phyloP scores from a whole-genome alignment of 768 basidiomycete genomes.

The Russula sp. region DNA sequence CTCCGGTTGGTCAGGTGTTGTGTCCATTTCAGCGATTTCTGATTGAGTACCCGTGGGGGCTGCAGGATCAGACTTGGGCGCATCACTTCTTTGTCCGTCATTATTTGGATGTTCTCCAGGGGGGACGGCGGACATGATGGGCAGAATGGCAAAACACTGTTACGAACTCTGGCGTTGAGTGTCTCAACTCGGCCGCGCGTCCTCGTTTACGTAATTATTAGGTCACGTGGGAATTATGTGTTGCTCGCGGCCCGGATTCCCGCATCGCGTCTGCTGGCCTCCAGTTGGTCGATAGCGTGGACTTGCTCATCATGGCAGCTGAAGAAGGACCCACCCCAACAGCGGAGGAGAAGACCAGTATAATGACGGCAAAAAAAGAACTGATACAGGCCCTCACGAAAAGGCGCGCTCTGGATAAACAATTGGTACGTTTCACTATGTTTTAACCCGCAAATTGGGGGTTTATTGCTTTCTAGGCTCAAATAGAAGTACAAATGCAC shows the following conservation, averaged over 20 bases:
- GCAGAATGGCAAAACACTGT: background rate
- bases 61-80: conserved; percentile 43
- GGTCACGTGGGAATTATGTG: background rate
- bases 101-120: conserved; percentile 16
- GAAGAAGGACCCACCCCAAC: conserved; percentile 39
- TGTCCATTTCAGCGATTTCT: conserved; percentile 55
- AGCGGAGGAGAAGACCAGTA: conserved; percentile 64
- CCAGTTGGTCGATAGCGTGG: background rate
- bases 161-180: background rate
- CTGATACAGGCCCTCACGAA: conserved; percentile 66
- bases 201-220: background rate
- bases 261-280: conserved; percentile 6
- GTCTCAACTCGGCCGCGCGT: conserved; percentile 17
- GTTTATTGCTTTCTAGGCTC: conserved; percentile 45
- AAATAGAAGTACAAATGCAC: conserved; percentile 74
- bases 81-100: conserved; percentile 18
- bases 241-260: conserved; percentile 4
- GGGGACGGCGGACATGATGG: conserved; percentile 18
- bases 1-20: conserved; percentile 62
- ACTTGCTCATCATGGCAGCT: conserved; percentile 26
- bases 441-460: background rate
- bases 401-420: conserved; percentile 70
- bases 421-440: conserved; percentile 47
- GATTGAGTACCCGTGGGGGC: conserved; percentile 30
- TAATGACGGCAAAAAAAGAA: conserved; percentile 70